phyloP scores from a whole-genome alignment of 352 stramenopile genomes.

The Pseudoperonospora humuli region DNA sequence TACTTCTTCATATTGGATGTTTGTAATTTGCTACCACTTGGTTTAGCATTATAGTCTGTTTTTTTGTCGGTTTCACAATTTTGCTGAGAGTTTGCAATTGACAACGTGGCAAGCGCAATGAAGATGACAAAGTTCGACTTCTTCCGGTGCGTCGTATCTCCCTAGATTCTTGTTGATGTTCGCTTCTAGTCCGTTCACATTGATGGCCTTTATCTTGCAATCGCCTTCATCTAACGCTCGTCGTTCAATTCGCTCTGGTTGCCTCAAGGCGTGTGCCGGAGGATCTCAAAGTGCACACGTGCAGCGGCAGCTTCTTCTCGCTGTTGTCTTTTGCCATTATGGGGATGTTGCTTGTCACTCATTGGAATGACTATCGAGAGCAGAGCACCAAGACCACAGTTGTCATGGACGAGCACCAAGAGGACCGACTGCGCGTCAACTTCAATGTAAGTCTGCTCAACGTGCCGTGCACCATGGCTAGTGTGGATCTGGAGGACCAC shows the following conservation, averaged over 20 bases:
- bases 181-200: neutral
- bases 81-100: slow-evolving; percentile 9
- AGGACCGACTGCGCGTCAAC: slow-evolving; percentile 77
- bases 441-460: slow-evolving; percentile 79
- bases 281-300: slow-evolving; percentile 56
- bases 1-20: too few species aligned
- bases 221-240: slow-evolving; percentile 3
- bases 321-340: slow-evolving; percentile 56
- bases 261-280: slow-evolving; percentile 61
- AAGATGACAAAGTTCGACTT: slow-evolving; percentile 44
- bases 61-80: neutral
- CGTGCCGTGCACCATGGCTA: slow-evolving; percentile 60
- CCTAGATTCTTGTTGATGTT: neutral
- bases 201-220: slow-evolving; percentile 1
- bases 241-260: slow-evolving; percentile 8
- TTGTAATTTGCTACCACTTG: too few species aligned
- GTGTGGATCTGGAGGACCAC: slow-evolving; percentile 73
- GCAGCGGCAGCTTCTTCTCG: slow-evolving; percentile 56
- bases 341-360: slow-evolving; percentile 37
- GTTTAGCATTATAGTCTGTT: too few species aligned
- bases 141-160: slow-evolving; percentile 40
- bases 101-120: slow-evolving; percentile 14
- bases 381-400: slow-evolving; percentile 47
- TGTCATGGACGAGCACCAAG: slow-evolving; percentile 65
- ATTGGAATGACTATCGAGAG: slow-evolving; percentile 48